Percentiles rank a stretch among this genome's conserved stretches.
phyloP scores from a whole-genome alignment of 1,284 basidiomycete species.

The Cryptococcus deneoformans region DNA sequence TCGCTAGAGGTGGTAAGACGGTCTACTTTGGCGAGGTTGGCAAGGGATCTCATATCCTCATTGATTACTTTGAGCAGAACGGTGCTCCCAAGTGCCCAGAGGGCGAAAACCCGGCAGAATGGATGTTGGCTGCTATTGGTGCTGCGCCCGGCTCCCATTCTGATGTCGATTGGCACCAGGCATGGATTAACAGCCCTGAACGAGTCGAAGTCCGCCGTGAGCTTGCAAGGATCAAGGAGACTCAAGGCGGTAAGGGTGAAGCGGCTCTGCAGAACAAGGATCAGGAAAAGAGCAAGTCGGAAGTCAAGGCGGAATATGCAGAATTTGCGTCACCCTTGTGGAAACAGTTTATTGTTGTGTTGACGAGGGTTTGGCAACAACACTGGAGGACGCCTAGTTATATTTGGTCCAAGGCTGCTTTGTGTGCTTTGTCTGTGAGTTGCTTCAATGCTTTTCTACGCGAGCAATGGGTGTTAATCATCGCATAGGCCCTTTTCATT shows the following conservation, averaged over 20 bases:
- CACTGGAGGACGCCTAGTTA: slow-evolving; percentile 68
- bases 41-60: slow-evolving; percentile 51
- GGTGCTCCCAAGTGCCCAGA: slow-evolving; percentile 45
- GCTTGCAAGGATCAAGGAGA: slow-evolving; percentile 54
- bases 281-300: slow-evolving; percentile 24
- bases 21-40: slow-evolving; percentile 59
- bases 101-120: slow-evolving; percentile 53
- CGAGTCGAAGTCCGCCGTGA: slow-evolving; percentile 47
- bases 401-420: slow-evolving; percentile 66
- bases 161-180: slow-evolving; percentile 68
- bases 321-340: slow-evolving; percentile 58
- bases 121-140: slow-evolving; percentile 59
- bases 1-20: slow-evolving; percentile 52
- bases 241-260: slow-evolving; percentile 15
- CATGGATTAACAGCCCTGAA: slow-evolving; percentile 59
- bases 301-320: slow-evolving; percentile 37
- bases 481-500: slow-evolving; percentile 46
- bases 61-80: slow-evolving; percentile 54
- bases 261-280: slow-evolving; percentile 46
- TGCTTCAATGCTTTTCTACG: slow-evolving; percentile 15
- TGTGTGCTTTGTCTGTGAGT: slow-evolving; percentile 44
- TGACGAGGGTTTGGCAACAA: slow-evolving; percentile 56
- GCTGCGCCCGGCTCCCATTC: slow-evolving; percentile 62
- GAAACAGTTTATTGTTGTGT: slow-evolving; percentile 56
- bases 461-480: background rate